Evolutionary conservation across 1,139 yeast species (phyloP).

Genomic region (Sugiyamaella castrensis): DNA sequence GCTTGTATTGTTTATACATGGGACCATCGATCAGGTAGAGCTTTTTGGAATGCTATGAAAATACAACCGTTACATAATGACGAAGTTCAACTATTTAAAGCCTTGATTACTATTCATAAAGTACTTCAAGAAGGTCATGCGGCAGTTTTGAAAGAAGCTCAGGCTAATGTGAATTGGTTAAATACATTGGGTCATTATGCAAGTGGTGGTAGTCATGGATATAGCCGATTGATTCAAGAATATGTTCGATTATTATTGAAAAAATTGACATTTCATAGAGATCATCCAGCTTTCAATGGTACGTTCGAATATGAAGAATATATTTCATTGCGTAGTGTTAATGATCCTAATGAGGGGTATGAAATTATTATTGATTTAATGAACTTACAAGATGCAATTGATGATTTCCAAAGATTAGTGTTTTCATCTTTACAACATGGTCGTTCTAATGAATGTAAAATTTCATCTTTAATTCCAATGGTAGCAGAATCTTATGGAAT

Average conservation of each 20-base stretch:
- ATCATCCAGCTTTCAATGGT: slow-evolving; percentile 88
- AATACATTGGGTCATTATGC: slow-evolving; percentile 35
- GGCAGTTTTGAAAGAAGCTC: slow-evolving; percentile 76
- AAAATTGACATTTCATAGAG: slow-evolving; percentile 79
- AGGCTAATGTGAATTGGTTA: slow-evolving; percentile 65
- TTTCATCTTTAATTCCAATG: slow-evolving; percentile 84
- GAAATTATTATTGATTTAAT: slow-evolving; percentile 83
- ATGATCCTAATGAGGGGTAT: slow-evolving; percentile 95
- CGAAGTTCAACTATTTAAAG: slow-evolving; percentile 81
- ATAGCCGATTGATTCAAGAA: slow-evolving; percentile 73
- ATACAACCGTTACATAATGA: slow-evolving; percentile 76
- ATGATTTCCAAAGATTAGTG: slow-evolving; percentile 72
- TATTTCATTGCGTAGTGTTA: slow-evolving; percentile 78
- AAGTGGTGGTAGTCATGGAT: slow-evolving; percentile 42
- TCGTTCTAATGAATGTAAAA: slow-evolving; percentile 72
- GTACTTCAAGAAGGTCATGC: slow-evolving; percentile 98
- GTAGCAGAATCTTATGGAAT: slow-evolving; percentile 94
- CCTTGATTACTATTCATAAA: slow-evolving; percentile 84
- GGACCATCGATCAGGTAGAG: slow-evolving; percentile 87
- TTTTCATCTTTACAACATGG: slow-evolving; percentile 70
- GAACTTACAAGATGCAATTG: slow-evolving; percentile 82
- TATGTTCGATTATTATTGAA: slow-evolving; percentile 67
- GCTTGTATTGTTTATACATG: slow-evolving; percentile 94
- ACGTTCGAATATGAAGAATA: slow-evolving; percentile 96
- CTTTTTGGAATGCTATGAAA: slow-evolving; percentile 84